Evolutionary conservation across 2,329 filamentous ascomycete genomes (phyloP).

Genomic region (Diaporthe australafricana): DNA sequence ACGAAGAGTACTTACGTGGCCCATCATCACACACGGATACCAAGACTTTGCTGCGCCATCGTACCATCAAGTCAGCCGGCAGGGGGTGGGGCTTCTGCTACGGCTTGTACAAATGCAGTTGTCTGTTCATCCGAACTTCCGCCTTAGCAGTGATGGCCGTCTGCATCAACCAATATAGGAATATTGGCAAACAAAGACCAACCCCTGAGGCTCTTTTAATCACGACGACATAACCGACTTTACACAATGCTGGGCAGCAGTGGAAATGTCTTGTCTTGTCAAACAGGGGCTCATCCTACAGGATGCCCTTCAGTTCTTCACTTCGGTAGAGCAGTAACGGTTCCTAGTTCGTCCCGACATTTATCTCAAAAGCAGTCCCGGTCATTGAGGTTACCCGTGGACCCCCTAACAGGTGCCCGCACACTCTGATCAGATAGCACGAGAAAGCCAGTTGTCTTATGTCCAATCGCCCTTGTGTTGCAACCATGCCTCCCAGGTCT

Average conservation of each 20-base stretch:
- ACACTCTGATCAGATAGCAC: neutral
- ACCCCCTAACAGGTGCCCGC: neutral
- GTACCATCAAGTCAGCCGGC: slow-evolving; percentile 11
- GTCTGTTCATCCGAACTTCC: slow-evolving; percentile 24
- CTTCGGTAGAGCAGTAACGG: neutral
- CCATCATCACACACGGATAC: slow-evolving; percentile 19
- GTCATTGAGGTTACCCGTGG: neutral
- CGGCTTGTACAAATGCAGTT: neutral
- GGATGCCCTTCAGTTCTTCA: neutral
- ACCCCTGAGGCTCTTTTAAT: neutral
- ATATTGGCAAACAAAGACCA: neutral
- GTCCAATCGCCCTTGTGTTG: slow-evolving; percentile 12
- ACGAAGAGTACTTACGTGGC: slow-evolving; percentile 32
- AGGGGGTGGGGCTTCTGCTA: neutral
- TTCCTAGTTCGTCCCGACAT: neutral
- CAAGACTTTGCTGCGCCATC: slow-evolving; percentile 29
- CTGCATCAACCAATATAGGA: neutral
- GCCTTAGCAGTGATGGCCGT: neutral
- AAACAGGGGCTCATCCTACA: neutral
- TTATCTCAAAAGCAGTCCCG: neutral
- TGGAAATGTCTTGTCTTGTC: neutral
- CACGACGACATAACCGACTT: neutral
- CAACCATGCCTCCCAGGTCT: slow-evolving; percentile 5
- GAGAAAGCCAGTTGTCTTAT: slow-evolving; percentile 12
- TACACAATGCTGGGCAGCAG: neutral